These are phyloP conservation scores for Lasiodiplodia sp. DNA, from an alignment of 2,329 filamentous ascomycete species.

Conservation along the genomic window DNA sequence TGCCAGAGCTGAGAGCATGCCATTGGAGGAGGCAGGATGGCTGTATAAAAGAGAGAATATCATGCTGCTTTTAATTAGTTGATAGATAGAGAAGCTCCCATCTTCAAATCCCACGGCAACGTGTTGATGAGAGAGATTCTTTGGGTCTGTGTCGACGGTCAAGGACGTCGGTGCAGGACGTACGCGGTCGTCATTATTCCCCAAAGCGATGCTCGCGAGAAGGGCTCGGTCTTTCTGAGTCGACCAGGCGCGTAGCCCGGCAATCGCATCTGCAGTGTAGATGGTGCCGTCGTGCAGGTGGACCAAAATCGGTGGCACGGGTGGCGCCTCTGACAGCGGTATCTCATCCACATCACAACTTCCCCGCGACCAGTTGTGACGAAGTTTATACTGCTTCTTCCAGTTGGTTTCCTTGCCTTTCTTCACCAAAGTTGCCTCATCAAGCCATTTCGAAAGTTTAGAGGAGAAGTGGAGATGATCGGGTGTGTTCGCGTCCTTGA, in stretches of 20 bases:
- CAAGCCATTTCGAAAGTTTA: constrained; percentile 66
- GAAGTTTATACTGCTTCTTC: constrained; percentile 87
- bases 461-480: constrained; percentile 60
- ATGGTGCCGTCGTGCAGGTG: constrained; percentile 80
- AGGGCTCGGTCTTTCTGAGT: constrained; percentile 66
- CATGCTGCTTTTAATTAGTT: constrained; percentile 57
- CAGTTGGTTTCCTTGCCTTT: constrained; percentile 69
- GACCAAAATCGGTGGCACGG: constrained; percentile 71
- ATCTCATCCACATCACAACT: constrained; percentile 83
- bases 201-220: constrained; percentile 58
- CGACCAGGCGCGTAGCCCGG: constrained; percentile 81
- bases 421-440: constrained; percentile 64
- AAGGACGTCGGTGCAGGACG: constrained; percentile 65
- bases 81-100: constrained; percentile 70
- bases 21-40: constrained; percentile 69
- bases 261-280: constrained; percentile 73
- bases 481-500: constrained; percentile 54
- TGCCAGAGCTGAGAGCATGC: constrained; percentile 73
- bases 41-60: constrained; percentile 62
- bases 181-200: not conserved
- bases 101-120: constrained; percentile 48
- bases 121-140: constrained; percentile 39
- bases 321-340: constrained; percentile 61
- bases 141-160: constrained; percentile 62
- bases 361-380: constrained; percentile 90